Conservation (phyloP, 176 grass and related monocot species). For the Musa beccarii region DNA sequence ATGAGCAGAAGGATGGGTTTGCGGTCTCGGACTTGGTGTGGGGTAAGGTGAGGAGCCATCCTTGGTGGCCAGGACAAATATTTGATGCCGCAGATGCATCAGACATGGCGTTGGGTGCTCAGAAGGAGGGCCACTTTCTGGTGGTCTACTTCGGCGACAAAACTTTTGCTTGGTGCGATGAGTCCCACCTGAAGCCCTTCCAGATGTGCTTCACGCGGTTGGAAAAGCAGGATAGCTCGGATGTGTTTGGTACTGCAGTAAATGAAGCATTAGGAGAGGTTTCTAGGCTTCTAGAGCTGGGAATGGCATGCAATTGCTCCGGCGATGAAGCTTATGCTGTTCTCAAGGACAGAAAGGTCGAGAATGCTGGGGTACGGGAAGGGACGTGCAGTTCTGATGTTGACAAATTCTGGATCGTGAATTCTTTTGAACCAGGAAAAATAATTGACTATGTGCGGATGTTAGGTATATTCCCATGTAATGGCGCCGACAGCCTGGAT, state of each 20-base stretch:
- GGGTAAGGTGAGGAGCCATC: constrained; percentile 52
- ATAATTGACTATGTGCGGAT: constrained; percentile 39
- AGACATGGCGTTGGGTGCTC: constrained; percentile 15
- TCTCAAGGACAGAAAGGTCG: constrained; percentile 10
- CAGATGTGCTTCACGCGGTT: constrained; percentile 24
- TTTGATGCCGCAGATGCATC: constrained; percentile 55
- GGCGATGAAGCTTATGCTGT: background rate
- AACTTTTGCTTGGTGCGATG: constrained; percentile 48
- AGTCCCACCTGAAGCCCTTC: constrained; percentile 34
- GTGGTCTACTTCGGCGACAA: constrained; percentile 68
- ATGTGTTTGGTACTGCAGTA: constrained; percentile 35
- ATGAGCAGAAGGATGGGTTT: constrained; percentile 19
- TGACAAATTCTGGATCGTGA: constrained; percentile 36
- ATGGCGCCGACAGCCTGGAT: constrained; percentile 45
- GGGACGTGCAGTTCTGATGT: constrained; percentile 22
- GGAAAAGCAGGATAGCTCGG: constrained; percentile 30
- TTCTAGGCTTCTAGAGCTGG: constrained; percentile 25
- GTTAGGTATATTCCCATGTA: constrained; percentile 40
- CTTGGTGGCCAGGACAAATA: constrained; percentile 82
- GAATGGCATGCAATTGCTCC: constrained; percentile 42
- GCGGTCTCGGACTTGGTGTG: constrained; percentile 38
- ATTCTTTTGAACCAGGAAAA: constrained; percentile 28
- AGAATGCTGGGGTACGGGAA: constrained; percentile 51
- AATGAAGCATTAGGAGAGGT: constrained; percentile 49
- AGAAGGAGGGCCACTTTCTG: constrained; percentile 23